Percentiles rank a stretch among this genome's conserved stretches.
Evolutionary conservation across 768 basidiomycete genomes (phyloP).

Genomic region (Trametes cingulata): DNA sequence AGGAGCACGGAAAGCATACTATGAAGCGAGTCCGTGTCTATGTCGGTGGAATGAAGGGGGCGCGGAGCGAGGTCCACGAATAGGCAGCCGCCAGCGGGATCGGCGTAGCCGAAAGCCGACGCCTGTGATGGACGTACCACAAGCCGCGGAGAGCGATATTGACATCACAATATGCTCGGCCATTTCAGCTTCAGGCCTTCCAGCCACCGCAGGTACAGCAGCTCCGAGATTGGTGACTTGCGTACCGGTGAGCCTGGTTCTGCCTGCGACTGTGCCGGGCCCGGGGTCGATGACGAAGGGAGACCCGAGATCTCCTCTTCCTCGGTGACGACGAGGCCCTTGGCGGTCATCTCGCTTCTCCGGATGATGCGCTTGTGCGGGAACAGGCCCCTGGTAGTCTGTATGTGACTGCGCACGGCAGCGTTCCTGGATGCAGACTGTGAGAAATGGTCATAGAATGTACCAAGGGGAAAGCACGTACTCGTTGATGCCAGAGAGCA

Average conservation of each 20-base stretch:
- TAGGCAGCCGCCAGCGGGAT: too few relatives aligned
- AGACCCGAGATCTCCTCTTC: slow-evolving; percentile 67
- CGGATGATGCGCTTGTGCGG: slow-evolving; percentile 78
- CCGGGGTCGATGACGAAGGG: slow-evolving; percentile 38
- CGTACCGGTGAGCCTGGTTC: slow-evolving; percentile 47
- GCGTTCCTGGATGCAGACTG: slow-evolving; percentile 53
- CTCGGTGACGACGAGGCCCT: slow-evolving; percentile 82
- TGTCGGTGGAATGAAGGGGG: not conserved
- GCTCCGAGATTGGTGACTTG: slow-evolving; percentile 90
- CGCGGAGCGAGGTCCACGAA: not conserved
- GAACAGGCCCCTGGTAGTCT: slow-evolving; percentile 78
- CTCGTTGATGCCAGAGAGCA: slow-evolving; percentile 91
- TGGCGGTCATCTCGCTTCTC: slow-evolving; percentile 82
- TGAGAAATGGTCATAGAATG: not conserved
- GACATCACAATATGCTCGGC: slow-evolving; percentile 61
- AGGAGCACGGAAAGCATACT: not conserved
- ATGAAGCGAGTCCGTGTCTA: slow-evolving; percentile 3
- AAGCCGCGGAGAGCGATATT: not conserved
- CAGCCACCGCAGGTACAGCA: slow-evolving; percentile 97
- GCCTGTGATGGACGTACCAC: not conserved
- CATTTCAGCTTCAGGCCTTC: slow-evolving; percentile 90
- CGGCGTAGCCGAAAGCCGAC: too few relatives aligned
- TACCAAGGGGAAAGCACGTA: slow-evolving; percentile 41
- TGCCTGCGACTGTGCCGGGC: slow-evolving; percentile 30
- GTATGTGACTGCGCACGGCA: slow-evolving; percentile 78